Base-by-base conservation (phyloP, 352 stramenopile species). In the Elongisporangium prolatum region DNA sequence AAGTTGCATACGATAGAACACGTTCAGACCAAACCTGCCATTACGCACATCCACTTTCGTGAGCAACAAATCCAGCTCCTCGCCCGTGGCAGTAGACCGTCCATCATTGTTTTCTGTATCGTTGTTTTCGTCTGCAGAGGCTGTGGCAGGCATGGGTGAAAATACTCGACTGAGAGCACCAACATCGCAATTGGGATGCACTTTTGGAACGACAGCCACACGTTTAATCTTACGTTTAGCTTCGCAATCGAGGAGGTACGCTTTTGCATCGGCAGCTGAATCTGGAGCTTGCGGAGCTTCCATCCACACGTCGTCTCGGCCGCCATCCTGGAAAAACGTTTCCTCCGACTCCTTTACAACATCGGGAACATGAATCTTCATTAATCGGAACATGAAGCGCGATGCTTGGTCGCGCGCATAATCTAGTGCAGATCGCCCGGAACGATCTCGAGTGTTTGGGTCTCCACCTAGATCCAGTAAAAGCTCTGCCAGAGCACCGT, bases 21-120 rank as follows among this genome's bases (percentile, higher is more conserved):
- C 84, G 50, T 93, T 93, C 16, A 89, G 56, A 5, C 83, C 83
- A 44, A 87, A 86, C 16, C 74, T 75, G 0, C 80, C 80, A 16
- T 88, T 85, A 59, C 79, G 80, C 13, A 91, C 77, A 49, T 93
- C 80, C 11, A 91, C 81, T 59, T 93, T 93, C 11, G 79, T 91
- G 4, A 93, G 56, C 13, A 89, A 50, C 1, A 74, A 77, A 21
- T 83, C 64, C 52, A 80, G 77, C 22, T 84, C 78, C 40, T 83
- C 71, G 2, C 68, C 72, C n/a, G 55, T 59, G 24, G 76, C 28
- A 0, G 64, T 54, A 6, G 68, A 61, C n/a, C 61, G 61, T 3
- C 67, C 48, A 1, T 47, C 69, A 18, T 79, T n/a, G 2, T 11
- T 20, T 4, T 50, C 20, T 4, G 6, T 13, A 4, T 50, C 47